Evolutionary conservation across 176 grass and related monocot genomes (phyloP).

Genomic region (Stipa capillata): DNA sequence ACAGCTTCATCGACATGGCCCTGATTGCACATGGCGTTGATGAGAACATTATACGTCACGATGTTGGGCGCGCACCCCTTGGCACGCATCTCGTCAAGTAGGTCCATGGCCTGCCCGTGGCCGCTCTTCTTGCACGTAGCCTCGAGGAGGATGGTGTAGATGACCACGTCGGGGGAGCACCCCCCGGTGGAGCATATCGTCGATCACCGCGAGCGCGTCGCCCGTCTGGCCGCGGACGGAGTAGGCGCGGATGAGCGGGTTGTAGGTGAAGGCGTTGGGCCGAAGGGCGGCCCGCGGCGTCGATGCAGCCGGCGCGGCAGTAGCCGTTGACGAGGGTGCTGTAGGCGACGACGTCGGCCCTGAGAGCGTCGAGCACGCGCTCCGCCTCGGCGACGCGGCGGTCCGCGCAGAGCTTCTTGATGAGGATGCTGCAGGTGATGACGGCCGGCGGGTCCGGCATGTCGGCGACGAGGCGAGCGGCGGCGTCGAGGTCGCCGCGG

Average conservation of each 20-base stretch:
- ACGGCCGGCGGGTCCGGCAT: neutral
- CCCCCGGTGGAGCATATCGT: constrained; percentile 30
- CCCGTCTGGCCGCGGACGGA: constrained; percentile 12
- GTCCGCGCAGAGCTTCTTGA: constrained; percentile 28
- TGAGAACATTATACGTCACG: neutral
- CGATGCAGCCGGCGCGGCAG: constrained; percentile 20
- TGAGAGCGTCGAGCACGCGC: constrained; percentile 11
- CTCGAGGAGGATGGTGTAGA: constrained; percentile 12
- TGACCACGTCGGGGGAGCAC: constrained; percentile 27
- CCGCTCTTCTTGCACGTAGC: neutral
- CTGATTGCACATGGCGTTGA: neutral
- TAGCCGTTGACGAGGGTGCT: constrained; percentile 35
- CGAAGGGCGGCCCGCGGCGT: neutral
- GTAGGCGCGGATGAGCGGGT: constrained; percentile 22
- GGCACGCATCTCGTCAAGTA: neutral
- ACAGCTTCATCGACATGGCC: neutral
- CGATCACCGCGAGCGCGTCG: constrained; percentile 22
- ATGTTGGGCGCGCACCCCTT: neutral
- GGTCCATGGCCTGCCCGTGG: neutral
- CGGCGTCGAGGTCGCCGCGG: constrained; percentile 10
- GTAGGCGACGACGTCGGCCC: constrained; percentile 28
- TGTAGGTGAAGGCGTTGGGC: constrained; percentile 36
- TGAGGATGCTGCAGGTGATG: constrained; percentile 33
- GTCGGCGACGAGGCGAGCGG: neutral
- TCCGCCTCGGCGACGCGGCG: constrained; percentile 16